phyloP scores from a whole-genome alignment of 1,139 yeast species.

The Blastobotrys persicus region DNA sequence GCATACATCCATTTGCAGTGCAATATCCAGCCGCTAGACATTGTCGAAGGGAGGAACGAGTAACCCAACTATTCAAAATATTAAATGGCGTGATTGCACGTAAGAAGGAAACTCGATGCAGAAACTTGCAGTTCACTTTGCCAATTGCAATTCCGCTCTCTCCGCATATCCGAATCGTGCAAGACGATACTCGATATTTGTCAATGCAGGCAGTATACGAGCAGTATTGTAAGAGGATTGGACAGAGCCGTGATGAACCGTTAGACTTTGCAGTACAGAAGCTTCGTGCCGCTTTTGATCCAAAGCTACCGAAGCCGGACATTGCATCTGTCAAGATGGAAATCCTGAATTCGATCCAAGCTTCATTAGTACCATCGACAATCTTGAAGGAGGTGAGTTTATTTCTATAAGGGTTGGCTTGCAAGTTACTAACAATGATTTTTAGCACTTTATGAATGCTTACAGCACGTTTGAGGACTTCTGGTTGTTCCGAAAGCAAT shows the following conservation, averaged over 20 bases:
- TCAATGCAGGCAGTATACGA: constrained; percentile 89
- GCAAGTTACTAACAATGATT: background rate
- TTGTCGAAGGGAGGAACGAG: constrained; percentile 92
- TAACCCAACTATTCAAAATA: constrained; percentile 85
- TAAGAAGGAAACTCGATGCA: constrained; percentile 83
- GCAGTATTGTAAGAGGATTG: constrained; percentile 71
- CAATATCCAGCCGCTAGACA: constrained; percentile 98
- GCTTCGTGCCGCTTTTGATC: constrained; percentile 89
- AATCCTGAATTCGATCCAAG: constrained; percentile 84
- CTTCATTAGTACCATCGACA: constrained; percentile 80
- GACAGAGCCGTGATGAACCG: constrained; percentile 85
- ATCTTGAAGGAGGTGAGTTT: constrained; percentile 62
- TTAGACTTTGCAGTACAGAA: constrained; percentile 82
- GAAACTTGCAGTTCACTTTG: constrained; percentile 79
- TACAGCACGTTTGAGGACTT: constrained; percentile 86
- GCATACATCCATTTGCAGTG: constrained; percentile 87
- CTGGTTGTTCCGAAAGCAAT: constrained; percentile 96
- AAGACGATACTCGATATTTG: constrained; percentile 73
- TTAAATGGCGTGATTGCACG: constrained; percentile 77
- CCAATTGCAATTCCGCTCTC: constrained; percentile 94
- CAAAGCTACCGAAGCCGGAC: constrained; percentile 89
- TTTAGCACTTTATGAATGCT: constrained; percentile 50
- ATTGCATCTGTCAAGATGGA: constrained; percentile 85
- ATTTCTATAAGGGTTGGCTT: no score
- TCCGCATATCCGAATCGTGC: constrained; percentile 89